Conservation (phyloP, 176 grass and related monocot genomes). For the Stipa capillata region DNA sequence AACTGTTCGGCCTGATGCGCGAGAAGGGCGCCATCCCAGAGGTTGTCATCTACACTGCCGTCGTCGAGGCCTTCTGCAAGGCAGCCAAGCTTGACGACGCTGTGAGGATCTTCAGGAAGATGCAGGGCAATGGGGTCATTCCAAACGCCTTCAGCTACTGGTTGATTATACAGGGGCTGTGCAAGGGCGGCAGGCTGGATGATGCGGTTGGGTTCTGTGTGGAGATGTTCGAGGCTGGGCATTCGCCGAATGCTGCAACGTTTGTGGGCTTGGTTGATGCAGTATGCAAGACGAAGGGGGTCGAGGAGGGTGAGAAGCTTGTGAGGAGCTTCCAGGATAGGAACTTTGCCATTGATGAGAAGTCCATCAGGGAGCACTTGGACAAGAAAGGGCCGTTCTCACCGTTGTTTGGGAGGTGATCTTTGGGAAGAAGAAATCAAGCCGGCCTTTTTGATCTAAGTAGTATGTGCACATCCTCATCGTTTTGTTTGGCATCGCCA, state of each 20-base stretch:
- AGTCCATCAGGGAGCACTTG: constrained; percentile 83
- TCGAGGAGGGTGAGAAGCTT: constrained; percentile 51
- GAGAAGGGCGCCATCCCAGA: constrained; percentile 92
- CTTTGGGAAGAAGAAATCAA: constrained; percentile 60
- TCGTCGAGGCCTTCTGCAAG: constrained; percentile 86
- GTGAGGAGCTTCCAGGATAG: constrained; percentile 68
- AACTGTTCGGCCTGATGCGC: constrained; percentile 81
- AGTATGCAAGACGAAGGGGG: constrained; percentile 55
- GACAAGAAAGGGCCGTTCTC: constrained; percentile 93
- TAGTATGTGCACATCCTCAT: constrained; percentile 31
- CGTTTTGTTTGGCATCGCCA: background rate
- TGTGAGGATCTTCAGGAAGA: constrained; percentile 74
- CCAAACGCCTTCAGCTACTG: constrained; percentile 79
- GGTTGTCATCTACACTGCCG: constrained; percentile 91
- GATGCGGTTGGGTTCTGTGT: constrained; percentile 52
- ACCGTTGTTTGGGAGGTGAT: constrained; percentile 65
- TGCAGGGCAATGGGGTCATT: constrained; percentile 79
- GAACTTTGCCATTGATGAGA: constrained; percentile 77
- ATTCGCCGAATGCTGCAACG: constrained; percentile 50
- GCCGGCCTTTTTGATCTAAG: constrained; percentile 38
- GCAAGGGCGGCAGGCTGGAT: constrained; percentile 44
- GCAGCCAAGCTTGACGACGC: constrained; percentile 57
- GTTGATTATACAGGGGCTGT: constrained; percentile 61
- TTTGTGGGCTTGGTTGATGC: constrained; percentile 60
- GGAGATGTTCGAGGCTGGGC: constrained; percentile 82